Evolutionary conservation across 208 protist genomes (phyloP).

Genomic region (Leishmania arabica): DNA sequence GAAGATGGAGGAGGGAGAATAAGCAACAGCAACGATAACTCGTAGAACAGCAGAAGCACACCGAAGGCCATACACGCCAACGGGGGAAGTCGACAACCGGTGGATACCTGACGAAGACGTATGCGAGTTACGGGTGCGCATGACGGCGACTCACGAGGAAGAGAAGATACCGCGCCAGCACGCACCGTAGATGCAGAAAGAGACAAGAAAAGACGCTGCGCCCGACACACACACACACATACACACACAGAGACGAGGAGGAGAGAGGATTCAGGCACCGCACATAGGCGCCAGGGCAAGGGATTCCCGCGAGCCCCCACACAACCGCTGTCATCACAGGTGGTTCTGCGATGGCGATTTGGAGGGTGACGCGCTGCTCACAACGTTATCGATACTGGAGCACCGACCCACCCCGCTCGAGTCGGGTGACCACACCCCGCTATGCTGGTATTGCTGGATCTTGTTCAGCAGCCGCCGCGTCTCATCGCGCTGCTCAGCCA

Average conservation of each 20-base stretch:
- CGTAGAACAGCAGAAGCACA: neutral
- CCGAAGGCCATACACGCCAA: neutral
- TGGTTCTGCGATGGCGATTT: neutral
- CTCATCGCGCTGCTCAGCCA: constrained; percentile 31
- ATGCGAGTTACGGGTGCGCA: neutral
- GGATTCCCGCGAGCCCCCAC: neutral
- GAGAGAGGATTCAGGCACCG: neutral
- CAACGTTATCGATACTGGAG: neutral
- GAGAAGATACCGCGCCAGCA: neutral
- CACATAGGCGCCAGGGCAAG: neutral
- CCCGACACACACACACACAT: neutral
- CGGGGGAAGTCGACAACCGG: neutral
- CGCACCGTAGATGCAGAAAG: constrained; percentile 11
- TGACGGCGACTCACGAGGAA: neutral
- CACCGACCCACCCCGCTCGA: neutral
- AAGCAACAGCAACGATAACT: neutral
- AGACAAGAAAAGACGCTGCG: constrained; percentile 13
- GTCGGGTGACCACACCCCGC: neutral
- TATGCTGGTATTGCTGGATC: constrained; percentile 31
- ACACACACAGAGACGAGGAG: neutral
- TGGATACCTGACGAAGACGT: neutral
- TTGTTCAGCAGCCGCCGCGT: constrained; percentile 28
- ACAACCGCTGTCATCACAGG: neutral
- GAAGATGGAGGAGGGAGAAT: neutral
- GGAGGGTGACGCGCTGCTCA: constrained; percentile 11